Evolutionary conservation across 352 stramenopile genomes (phyloP).

Genomic region (Pythium aphanidermatum): DNA sequence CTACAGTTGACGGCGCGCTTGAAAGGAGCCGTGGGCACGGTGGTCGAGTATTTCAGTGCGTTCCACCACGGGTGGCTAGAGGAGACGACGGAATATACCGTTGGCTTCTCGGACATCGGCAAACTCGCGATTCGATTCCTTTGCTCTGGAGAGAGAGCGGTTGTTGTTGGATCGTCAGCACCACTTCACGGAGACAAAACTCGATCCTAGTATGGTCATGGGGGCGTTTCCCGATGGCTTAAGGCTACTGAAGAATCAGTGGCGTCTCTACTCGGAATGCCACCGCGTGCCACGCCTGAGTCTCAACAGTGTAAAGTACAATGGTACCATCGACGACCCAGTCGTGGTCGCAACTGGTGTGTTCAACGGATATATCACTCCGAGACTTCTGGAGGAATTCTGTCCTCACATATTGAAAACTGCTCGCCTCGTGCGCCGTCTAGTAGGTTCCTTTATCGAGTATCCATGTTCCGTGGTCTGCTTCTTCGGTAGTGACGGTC

Average conservation of each 20-base stretch:
- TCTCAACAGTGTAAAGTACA: not conserved
- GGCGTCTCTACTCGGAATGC: conserved; percentile 16
- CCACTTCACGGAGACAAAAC: conserved; percentile 6
- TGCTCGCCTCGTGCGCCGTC: not conserved
- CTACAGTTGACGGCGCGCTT: too few species aligned
- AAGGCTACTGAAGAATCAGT: conserved; percentile 14
- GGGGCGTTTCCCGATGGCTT: conserved; percentile 2
- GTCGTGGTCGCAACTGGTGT: not conserved
- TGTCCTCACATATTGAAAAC: conserved; percentile 11
- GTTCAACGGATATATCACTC: conserved; percentile 16
- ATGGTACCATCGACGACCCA: not conserved
- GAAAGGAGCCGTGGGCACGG: too few species aligned
- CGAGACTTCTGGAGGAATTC: conserved; percentile 9
- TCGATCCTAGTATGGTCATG: conserved; percentile 16
- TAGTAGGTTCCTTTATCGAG: conserved; percentile 16
- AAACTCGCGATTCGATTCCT: too few species aligned
- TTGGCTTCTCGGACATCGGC: too few species aligned
- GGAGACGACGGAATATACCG: too few species aligned
- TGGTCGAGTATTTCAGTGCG: too few species aligned
- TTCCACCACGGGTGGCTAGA: too few species aligned
- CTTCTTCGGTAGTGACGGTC: conserved; percentile 5
- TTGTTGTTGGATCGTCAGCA: conserved; percentile 5
- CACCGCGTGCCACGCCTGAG: conserved; percentile 11
- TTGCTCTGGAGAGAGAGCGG: conserved; percentile 3
- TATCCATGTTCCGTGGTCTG: conserved; percentile 19